phyloP scores from a whole-genome alignment of 2,329 filamentous ascomycete genomes.

The Fusarium praegraminearum region DNA sequence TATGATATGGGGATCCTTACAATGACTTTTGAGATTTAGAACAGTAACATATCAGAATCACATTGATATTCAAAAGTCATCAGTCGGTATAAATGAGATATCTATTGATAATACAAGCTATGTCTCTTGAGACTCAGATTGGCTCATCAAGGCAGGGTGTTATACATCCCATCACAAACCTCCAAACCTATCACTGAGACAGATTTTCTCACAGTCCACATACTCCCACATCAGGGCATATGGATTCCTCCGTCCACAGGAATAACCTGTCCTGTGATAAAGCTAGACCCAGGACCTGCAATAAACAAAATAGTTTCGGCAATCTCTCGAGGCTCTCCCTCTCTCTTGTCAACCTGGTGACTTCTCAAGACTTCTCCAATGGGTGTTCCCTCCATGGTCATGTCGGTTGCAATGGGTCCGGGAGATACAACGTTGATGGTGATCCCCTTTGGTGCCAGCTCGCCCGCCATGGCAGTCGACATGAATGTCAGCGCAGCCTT shows the following conservation, averaged over 20 bases:
- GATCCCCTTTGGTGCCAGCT: slow-evolving; percentile 13
- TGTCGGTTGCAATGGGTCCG: slow-evolving; percentile 15
- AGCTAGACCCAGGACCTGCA: slow-evolving; percentile 11
- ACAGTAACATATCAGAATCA: fast-evolving
- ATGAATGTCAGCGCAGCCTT: slow-evolving; percentile 49
- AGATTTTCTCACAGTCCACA: not conserved
- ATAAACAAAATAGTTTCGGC: slow-evolving; percentile 12
- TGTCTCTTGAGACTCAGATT: fast-evolving
- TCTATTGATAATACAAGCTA: too few relatives aligned
- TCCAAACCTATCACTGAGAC: too few relatives aligned
- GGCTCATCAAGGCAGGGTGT: fast-evolving
- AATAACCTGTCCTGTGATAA: slow-evolving; percentile 21
- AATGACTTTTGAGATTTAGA: too few relatives aligned
- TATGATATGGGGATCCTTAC: too few relatives aligned
- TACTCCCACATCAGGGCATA: not conserved
- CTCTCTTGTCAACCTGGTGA: slow-evolving; percentile 11
- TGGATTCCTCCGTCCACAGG: slow-evolving; percentile 18
- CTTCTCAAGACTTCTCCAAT: slow-evolving; percentile 10
- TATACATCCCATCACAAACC: fast-evolving
- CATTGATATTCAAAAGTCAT: too few relatives aligned
- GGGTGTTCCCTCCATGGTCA: slow-evolving; percentile 6
- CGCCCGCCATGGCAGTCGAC: slow-evolving; percentile 6
- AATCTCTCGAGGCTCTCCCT: slow-evolving; percentile 7
- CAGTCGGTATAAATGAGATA: too few relatives aligned
- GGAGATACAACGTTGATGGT: slow-evolving; percentile 14